A percentile compares a stretch with the other conserved stretches of the same genome.
Conservation (phyloP, 768 basidiomycete genomes). For the Russula lepida region DNA sequence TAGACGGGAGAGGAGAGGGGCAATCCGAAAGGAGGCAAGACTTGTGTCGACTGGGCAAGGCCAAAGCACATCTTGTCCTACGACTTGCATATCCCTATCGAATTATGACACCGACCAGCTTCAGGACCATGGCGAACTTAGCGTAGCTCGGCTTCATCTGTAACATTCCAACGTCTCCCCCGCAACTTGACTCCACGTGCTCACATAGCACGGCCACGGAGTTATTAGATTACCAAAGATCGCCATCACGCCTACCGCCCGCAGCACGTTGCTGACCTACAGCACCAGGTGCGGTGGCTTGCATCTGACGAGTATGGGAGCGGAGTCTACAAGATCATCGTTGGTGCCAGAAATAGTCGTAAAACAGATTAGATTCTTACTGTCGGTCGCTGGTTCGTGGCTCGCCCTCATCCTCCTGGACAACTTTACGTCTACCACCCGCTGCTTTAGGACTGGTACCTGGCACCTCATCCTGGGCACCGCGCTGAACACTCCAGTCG, state of each 20-base stretch:
- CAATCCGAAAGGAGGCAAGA: slow-evolving; percentile 10
- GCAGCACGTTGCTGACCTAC: slow-evolving; percentile 37
- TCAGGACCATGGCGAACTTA: slow-evolving; percentile 28
- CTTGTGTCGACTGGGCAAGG: slow-evolving; percentile 7
- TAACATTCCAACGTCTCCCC: slow-evolving; percentile 35
- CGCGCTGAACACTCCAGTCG: slow-evolving; percentile 91
- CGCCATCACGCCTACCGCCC: slow-evolving; percentile 36
- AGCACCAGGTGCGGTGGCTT: slow-evolving; percentile 44
- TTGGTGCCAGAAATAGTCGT: slow-evolving; percentile 16
- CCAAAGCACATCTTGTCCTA: slow-evolving; percentile 12
- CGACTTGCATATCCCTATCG: slow-evolving; percentile 30
- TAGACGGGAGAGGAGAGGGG: slow-evolving; percentile 7
- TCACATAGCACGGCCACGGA: slow-evolving; percentile 24
- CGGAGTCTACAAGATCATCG: slow-evolving; percentile 50
- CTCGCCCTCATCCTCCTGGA: slow-evolving; percentile 72
- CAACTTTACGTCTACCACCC: slow-evolving; percentile 65
- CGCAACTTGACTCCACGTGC: slow-evolving; percentile 39
- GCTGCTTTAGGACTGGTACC: slow-evolving; percentile 54
- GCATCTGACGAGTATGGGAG: slow-evolving; percentile 78
- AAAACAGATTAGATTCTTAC: slow-evolving; percentile 40
- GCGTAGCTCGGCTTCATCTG: slow-evolving; percentile 25
- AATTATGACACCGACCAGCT: slow-evolving; percentile 34
- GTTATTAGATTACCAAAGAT: slow-evolving; percentile 37
- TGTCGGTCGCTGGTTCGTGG: slow-evolving; percentile 75
- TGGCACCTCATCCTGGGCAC: slow-evolving; percentile 56